Evolutionary conservation across 225 moss, liverwort and hornwort species (phyloP).

Genomic region (Climacium dendroides): DNA sequence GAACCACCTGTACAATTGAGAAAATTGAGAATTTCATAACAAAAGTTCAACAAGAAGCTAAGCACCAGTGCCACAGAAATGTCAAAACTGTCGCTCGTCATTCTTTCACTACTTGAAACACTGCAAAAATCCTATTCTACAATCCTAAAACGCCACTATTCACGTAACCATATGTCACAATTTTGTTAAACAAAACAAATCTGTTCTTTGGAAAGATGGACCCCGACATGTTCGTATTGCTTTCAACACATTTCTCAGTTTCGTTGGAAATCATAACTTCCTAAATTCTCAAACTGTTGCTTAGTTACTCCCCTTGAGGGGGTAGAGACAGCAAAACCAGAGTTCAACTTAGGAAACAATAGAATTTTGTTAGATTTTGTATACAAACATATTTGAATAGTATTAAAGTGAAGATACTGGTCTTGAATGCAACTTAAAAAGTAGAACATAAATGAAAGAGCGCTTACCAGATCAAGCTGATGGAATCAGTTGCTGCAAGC

Average conservation of each 20-base stretch:
- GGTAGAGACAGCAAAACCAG: background rate
- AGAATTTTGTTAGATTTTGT: background rate
- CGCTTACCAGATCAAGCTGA: background rate
- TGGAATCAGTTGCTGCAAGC: background rate
- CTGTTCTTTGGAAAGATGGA: background rate
- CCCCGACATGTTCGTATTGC: background rate
- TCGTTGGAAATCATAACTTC: background rate
- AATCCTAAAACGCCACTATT: background rate
- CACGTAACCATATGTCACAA: background rate
- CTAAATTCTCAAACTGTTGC: background rate
- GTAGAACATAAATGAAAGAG: background rate
- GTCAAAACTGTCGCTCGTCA: background rate
- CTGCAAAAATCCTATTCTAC: background rate
- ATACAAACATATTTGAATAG: background rate
- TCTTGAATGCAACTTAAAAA: background rate
- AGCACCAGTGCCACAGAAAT: background rate
- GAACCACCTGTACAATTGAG: background rate
- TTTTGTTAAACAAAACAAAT: background rate
- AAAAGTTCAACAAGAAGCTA: background rate
- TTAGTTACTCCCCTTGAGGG: background rate
- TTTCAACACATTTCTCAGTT: background rate
- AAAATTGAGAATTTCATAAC: background rate
- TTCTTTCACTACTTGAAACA: background rate
- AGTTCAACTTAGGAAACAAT: background rate
- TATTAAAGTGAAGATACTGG: background rate